phyloP scores from a whole-genome alignment of 2,329 filamentous ascomycete species.

The Karstenula rhodostoma region DNA sequence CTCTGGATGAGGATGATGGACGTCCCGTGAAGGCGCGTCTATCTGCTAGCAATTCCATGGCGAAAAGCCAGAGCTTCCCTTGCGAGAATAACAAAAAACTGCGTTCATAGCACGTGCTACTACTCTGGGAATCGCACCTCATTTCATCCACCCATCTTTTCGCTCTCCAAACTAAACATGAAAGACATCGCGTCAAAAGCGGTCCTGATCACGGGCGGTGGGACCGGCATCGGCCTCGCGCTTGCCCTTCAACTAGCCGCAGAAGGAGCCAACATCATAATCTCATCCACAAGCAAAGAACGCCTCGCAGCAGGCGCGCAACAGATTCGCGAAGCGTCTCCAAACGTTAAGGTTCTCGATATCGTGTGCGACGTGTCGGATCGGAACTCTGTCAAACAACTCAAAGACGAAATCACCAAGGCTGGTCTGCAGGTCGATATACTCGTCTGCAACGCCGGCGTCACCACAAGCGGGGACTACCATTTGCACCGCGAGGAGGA shows the following conservation, averaged over 20 bases:
- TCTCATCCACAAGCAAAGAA: slow-evolving; percentile 25
- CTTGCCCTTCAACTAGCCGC: slow-evolving; percentile 26
- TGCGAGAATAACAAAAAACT: neutral
- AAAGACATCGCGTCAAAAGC: slow-evolving; percentile 27
- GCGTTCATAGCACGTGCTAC: neutral
- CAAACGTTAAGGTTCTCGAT: slow-evolving; percentile 25
- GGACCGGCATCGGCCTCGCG: slow-evolving; percentile 26
- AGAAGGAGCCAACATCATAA: slow-evolving; percentile 22
- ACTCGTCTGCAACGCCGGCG: slow-evolving; percentile 27
- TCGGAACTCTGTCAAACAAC: slow-evolving; percentile 20
- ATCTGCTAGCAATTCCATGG: neutral
- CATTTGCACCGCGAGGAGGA: slow-evolving; percentile 20
- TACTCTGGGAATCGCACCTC: neutral
- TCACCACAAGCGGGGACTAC: slow-evolving; percentile 22
- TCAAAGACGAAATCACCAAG: slow-evolving; percentile 22
- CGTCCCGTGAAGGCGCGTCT: neutral
- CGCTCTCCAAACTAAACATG: slow-evolving; percentile 12
- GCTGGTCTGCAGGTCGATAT: slow-evolving; percentile 25
- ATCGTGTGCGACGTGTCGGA: slow-evolving; percentile 27
- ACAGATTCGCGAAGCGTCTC: slow-evolving; percentile 20
- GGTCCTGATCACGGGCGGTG: slow-evolving; percentile 27
- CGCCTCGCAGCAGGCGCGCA: slow-evolving; percentile 22
- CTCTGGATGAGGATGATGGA: neutral
- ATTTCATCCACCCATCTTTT: neutral
- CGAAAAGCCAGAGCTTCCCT: neutral